Evolutionary conservation across 2,329 filamentous ascomycete genomes (phyloP).

Genomic region (Sclerotinia sclerotiorum): DNA sequence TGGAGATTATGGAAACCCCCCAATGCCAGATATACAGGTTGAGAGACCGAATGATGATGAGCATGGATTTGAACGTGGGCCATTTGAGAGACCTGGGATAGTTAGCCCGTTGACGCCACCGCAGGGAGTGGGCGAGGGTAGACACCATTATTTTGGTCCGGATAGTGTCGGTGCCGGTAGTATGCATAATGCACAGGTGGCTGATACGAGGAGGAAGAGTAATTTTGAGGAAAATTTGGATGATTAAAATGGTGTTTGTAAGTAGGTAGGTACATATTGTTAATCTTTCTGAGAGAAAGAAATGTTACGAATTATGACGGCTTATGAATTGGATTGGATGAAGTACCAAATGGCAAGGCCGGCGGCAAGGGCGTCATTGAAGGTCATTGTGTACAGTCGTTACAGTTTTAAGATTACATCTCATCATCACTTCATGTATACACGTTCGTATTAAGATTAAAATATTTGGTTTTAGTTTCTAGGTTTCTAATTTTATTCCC

Average conservation of each 20-base stretch:
- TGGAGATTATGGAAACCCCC: constrained; percentile 19
- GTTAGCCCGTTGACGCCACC: constrained; percentile 34
- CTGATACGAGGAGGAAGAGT: constrained; percentile 31
- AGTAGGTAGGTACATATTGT: background rate
- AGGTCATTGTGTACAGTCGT: background rate
- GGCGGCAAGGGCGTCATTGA: background rate
- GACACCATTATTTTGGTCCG: constrained; percentile 16
- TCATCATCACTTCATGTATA: background rate
- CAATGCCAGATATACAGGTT: background rate
- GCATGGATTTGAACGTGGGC: background rate
- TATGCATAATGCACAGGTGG: constrained; percentile 8
- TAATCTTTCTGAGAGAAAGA: background rate
- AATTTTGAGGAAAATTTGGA: constrained; percentile 37
- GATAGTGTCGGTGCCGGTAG: constrained; percentile 29
- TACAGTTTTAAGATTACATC: background rate
- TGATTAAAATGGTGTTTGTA: constrained; percentile 18
- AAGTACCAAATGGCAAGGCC: background rate
- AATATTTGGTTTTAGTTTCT: background rate
- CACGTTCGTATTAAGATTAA: background rate
- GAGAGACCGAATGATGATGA: background rate
- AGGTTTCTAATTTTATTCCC: background rate
- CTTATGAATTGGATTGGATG: background rate
- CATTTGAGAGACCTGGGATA: constrained; percentile 1
- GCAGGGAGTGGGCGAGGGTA: constrained; percentile 15
- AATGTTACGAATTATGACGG: constrained; percentile 14